Evolutionary conservation across 2,329 filamentous ascomycete species (phyloP), one percentile per base, ranked within the genome.

Genomic region (Fusarium nygamai): DNA sequence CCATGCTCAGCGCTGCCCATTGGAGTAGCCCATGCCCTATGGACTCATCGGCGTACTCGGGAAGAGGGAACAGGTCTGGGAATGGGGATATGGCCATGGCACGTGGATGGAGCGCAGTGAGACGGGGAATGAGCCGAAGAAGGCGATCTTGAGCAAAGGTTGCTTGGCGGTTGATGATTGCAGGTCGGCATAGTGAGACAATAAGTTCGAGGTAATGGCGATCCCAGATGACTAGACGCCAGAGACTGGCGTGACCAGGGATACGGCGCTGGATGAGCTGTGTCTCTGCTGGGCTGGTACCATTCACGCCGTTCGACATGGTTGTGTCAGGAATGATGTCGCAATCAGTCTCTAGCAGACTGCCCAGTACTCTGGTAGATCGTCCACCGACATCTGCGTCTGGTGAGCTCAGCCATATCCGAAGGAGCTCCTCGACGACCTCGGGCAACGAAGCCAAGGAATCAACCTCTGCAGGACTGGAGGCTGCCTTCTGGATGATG

Each of bases 281-380:
- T 34, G 80, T 78, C 33, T 82, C 82, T 39, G 81, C 81, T 58
- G 82, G 44, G 16, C 58, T 33, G 36, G 54, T 64, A n/a, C 66
- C 75, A 44, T 76, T 78, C 33, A 75, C 72, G 29, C 78, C 54
- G 20, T 71, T 70, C 1, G 60, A 22, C 36, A 46, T 38, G 41
- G 36, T 5, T 36, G 81, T 24, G 74, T 81, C 66, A 10, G 76
- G 67, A 34, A 79, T 67, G 20, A 83, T 72, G 16, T 86, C 84
- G 72, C 87, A 89, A 79, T 92, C 90, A 12, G 86, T 82, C 57
- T 90, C 86, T 8, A 92, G 83, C 41, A 91, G 78, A 71, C 89
- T 86, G 4, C 86, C 86, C 6, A 92, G 78, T 5, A 88, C 85
- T 58, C 81, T 84, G 4, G 83, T 83, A 5, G 86, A 88, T 38